These are phyloP conservation scores for Blastocystis sp. DNA, from an alignment of 352 stramenopile genomes.

Conservation along the genomic window DNA sequence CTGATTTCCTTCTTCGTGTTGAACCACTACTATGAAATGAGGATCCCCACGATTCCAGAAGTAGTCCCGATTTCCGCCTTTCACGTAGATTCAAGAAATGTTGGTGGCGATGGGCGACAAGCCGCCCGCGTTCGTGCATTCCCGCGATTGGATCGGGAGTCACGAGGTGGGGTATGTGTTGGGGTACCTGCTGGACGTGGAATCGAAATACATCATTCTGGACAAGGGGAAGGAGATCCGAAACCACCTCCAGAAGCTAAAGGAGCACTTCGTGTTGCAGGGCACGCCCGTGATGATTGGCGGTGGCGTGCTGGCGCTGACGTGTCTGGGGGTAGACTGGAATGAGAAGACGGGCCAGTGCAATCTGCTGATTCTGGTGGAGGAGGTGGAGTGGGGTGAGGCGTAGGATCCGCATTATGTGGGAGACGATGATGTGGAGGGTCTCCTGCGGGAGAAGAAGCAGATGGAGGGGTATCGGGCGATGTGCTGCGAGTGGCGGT, in stretches of 20 bases:
- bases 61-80: not conserved
- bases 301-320: slow-evolving; percentile 80
- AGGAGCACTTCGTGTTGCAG: slow-evolving; percentile 79
- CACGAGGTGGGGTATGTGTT: slow-evolving; percentile 81
- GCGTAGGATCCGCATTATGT: slow-evolving; percentile 77
- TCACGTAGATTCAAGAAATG: slow-evolving; percentile 76
- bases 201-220: slow-evolving; percentile 74
- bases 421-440: slow-evolving; percentile 76
- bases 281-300: slow-evolving; percentile 83
- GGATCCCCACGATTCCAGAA: slow-evolving; percentile 74
- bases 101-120: slow-evolving; percentile 82
- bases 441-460: slow-evolving; percentile 76
- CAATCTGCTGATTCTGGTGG: slow-evolving; percentile 78
- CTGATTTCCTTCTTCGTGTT: slow-evolving; percentile 79
- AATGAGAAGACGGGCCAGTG: slow-evolving; percentile 76
- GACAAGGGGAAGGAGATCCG: slow-evolving; percentile 75
- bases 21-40: slow-evolving; percentile 70
- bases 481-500: slow-evolving; percentile 51
- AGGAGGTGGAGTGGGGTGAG: not conserved
- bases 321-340: slow-evolving; percentile 78
- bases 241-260: slow-evolving; percentile 76
- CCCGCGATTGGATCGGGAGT: slow-evolving; percentile 80
- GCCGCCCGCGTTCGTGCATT: slow-evolving; percentile 76
- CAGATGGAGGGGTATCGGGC: slow-evolving; percentile 57
- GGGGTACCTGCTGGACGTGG: slow-evolving; percentile 77